These are phyloP conservation scores for Lactarius pseudohatsudake DNA, from an alignment of 768 basidiomycete species.

Conservation along the genomic window DNA sequence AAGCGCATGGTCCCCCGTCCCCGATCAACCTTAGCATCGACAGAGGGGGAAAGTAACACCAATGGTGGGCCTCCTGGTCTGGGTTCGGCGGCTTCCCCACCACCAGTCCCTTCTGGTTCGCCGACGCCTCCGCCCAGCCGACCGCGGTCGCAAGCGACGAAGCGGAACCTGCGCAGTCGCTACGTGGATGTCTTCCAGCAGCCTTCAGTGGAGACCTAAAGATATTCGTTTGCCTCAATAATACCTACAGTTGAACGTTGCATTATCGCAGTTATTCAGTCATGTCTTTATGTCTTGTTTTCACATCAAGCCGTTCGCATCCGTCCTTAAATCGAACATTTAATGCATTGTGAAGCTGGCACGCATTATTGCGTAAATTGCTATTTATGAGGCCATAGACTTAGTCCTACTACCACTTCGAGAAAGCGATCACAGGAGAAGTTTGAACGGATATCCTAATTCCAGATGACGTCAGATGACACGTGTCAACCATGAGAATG, in stretches of 20 bases:
- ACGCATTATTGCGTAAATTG: slow-evolving; percentile 16
- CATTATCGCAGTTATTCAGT: slow-evolving; percentile 9
- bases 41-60: slow-evolving; percentile 34
- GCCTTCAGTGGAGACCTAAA: slow-evolving; percentile 19
- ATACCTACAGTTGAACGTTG: slow-evolving; percentile 8
- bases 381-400: slow-evolving; percentile 27
- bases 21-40: slow-evolving; percentile 65
- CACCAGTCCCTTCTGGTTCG: slow-evolving; percentile 43
- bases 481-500: background rate
- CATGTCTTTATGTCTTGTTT: slow-evolving; percentile 11
- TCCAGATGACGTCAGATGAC: slow-evolving; percentile 5
- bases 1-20: slow-evolving; percentile 54
- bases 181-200: slow-evolving; percentile 92
- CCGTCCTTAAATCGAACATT: slow-evolving; percentile 14
- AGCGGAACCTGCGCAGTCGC: slow-evolving; percentile 74
- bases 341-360: slow-evolving; percentile 19
- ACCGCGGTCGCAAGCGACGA: slow-evolving; percentile 61
- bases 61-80: slow-evolving; percentile 37
- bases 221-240: background rate
- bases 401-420: slow-evolving; percentile 25
- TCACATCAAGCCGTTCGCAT: background rate
- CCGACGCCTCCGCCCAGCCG: slow-evolving; percentile 48
- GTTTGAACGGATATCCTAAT: slow-evolving; percentile 77
- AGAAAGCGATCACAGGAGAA: slow-evolving; percentile 52
- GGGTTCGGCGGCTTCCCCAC: slow-evolving; percentile 34